phyloP scores from a whole-genome alignment of 805 yeast genomes.

The Starmerella roubikii region DNA sequence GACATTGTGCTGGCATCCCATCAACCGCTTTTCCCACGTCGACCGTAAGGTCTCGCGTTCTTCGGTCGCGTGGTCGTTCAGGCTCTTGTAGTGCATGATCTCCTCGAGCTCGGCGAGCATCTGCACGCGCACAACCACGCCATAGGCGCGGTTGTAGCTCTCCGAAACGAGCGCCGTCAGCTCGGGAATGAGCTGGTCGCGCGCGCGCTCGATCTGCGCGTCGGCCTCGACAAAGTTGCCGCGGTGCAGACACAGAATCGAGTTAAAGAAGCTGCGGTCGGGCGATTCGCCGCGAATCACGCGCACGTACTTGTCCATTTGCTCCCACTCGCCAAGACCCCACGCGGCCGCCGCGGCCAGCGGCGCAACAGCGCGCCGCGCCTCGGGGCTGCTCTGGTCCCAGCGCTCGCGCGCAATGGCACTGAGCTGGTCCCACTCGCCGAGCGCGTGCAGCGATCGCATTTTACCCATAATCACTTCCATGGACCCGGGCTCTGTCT shows the following conservation, averaged over 20 bases:
- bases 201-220: constrained; percentile 63
- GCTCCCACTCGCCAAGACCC: constrained; percentile 96
- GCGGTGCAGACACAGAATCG: constrained; percentile 72
- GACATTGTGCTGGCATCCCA: constrained; percentile 92
- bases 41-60: constrained; percentile 57
- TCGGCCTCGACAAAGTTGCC: constrained; percentile 75
- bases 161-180: constrained; percentile 89
- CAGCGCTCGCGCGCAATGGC: constrained; percentile 78
- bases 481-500: constrained; percentile 41
- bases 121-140: constrained; percentile 91
- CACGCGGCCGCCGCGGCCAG: constrained; percentile 98
- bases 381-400: constrained; percentile 58
- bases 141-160: constrained; percentile 91
- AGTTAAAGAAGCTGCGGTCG: constrained; percentile 87
- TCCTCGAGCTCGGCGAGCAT: constrained; percentile 96
- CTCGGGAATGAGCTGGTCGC: constrained; percentile 83
- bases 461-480: constrained; percentile 94
- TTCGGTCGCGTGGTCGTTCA: constrained; percentile 72
- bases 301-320: constrained; percentile 79
- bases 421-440: constrained; percentile 92
- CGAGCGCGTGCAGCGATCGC: constrained; percentile 96
- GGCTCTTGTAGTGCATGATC: constrained; percentile 72
- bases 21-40: constrained; percentile 85
- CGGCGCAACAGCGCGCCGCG: constrained; percentile 78
- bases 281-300: constrained; percentile 90